Evolutionary conservation across 371 early-diverging fungal species (phyloP).

Genomic region (Syncephalastrum monosporum): DNA sequence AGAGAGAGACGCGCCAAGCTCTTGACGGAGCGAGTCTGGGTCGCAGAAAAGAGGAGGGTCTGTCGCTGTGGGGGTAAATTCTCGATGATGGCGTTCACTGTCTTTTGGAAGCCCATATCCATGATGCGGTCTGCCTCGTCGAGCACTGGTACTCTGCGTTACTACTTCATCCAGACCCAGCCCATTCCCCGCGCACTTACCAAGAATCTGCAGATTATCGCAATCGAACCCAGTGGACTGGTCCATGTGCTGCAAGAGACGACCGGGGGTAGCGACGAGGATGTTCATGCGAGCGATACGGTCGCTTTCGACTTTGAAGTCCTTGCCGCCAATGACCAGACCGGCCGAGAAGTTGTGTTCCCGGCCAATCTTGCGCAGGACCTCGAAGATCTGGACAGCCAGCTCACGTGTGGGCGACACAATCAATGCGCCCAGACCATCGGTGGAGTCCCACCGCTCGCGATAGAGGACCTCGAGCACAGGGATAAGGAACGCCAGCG

Average conservation of each 20-base stretch:
- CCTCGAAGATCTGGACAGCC: constrained; percentile 96
- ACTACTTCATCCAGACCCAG: not conserved
- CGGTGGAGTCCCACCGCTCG: constrained; percentile 78
- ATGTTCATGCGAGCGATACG: constrained; percentile 91
- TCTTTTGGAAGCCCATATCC: constrained; percentile 95
- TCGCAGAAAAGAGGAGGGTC: constrained; percentile 95
- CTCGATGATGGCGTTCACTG: constrained; percentile 92
- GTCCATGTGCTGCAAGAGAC: constrained; percentile 97
- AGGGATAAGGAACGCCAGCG: constrained; percentile 97
- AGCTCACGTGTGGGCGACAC: constrained; percentile 99
- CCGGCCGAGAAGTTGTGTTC: constrained; percentile 92
- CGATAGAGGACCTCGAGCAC: constrained; percentile 85
- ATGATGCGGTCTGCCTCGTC: constrained; percentile 98
- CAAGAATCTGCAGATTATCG: constrained; percentile 79
- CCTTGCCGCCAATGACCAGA: constrained; percentile 95
- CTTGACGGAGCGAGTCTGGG: constrained; percentile 93
- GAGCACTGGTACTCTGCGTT: constrained; percentile 54
- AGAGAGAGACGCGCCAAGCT: constrained; percentile 91
- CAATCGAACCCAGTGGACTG: constrained; percentile 90
- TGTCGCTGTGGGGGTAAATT: constrained; percentile 87
- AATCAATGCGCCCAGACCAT: constrained; percentile 91
- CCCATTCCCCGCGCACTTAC: constrained; percentile 23
- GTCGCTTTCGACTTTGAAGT: constrained; percentile 87
- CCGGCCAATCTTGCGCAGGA: constrained; percentile 84
- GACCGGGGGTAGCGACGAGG: constrained; percentile 96